phyloP scores from a whole-genome alignment of 2,329 filamentous ascomycete species.

The Alternaria angustiovoidea region DNA sequence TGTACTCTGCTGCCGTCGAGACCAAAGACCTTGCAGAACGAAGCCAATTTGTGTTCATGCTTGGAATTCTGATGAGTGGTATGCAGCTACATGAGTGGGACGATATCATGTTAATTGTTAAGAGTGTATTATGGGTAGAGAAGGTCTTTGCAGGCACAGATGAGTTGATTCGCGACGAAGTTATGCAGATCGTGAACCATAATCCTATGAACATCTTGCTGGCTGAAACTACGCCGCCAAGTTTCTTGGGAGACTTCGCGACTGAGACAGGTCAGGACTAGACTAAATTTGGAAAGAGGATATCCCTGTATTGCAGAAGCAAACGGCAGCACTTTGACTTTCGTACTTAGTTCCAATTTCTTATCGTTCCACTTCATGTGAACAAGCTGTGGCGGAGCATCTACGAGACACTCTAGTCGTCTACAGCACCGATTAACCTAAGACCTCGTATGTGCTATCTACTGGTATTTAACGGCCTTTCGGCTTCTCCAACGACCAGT shows the following conservation, averaged over 20 bases:
- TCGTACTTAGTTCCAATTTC: not conserved
- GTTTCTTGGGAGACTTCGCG: constrained; percentile 9
- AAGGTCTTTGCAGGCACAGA: constrained; percentile 35
- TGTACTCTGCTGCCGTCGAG: constrained; percentile 41
- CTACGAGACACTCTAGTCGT: not conserved
- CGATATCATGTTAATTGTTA: constrained; percentile 34
- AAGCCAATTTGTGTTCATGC: constrained; percentile 38
- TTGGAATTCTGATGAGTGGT: constrained; percentile 35
- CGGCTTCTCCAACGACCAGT: not conserved
- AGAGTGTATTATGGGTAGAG: constrained; percentile 43
- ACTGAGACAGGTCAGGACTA: constrained; percentile 21
- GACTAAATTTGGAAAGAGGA: constrained; percentile 15
- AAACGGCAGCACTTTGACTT: not conserved
- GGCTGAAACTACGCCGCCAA: constrained; percentile 9
- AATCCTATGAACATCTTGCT: constrained; percentile 7
- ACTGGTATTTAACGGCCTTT: not conserved
- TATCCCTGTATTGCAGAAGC: not conserved
- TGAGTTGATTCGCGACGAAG: constrained; percentile 34
- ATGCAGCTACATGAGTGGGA: constrained; percentile 33
- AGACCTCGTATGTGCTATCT: no score
- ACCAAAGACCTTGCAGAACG: constrained; percentile 32
- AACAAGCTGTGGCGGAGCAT: not conserved
- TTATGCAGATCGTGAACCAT: constrained; percentile 33
- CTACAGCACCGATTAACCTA: no score
- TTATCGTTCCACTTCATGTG: not conserved